Evolutionary conservation across 495 filamentous ascomycete species (phyloP).

Genomic region (Echria macrotheca): DNA sequence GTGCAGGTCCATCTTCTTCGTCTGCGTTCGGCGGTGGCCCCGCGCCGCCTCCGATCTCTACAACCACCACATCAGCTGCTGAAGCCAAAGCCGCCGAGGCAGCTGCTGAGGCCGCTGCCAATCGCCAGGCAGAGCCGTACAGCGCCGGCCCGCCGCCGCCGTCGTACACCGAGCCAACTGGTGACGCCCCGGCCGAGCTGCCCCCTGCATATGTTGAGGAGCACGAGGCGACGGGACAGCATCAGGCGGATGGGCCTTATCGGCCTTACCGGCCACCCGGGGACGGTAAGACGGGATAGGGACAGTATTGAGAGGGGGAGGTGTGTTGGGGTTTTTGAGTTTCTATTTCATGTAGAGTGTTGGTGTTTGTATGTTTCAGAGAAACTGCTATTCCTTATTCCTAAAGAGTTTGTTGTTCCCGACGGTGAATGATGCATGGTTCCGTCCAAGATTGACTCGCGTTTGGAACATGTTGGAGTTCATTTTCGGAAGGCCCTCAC

Average conservation of each 20-base stretch:
- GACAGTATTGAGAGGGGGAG: no score
- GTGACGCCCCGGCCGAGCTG: constrained; percentile 7
- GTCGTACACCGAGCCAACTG: background rate
- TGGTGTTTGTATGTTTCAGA: no score
- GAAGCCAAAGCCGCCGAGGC: constrained; percentile 25
- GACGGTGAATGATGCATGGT: no score
- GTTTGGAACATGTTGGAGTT: no score
- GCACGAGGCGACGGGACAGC: constrained; percentile 14
- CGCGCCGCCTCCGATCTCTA: constrained; percentile 1
- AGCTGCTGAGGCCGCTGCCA: constrained; percentile 13
- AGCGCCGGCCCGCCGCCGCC: constrained; percentile 16
- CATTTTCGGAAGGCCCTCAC: no score
- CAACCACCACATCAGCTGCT: constrained; percentile 3
- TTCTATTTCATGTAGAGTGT: no score
- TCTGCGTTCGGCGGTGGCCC: constrained; percentile 1
- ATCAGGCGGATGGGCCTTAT: no score
- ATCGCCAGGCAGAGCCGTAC: constrained; percentile 8
- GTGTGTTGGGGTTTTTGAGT: no score
- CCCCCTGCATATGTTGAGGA: constrained; percentile 26
- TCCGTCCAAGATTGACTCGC: no score
- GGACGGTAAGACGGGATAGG: background rate
- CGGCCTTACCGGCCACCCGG: background rate
- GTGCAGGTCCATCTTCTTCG: no score
- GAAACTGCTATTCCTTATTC: no score
- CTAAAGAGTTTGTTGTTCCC: no score